phyloP scores from a whole-genome alignment of 73 alveolate genomes.

The Paramecium sonneborni region DNA sequence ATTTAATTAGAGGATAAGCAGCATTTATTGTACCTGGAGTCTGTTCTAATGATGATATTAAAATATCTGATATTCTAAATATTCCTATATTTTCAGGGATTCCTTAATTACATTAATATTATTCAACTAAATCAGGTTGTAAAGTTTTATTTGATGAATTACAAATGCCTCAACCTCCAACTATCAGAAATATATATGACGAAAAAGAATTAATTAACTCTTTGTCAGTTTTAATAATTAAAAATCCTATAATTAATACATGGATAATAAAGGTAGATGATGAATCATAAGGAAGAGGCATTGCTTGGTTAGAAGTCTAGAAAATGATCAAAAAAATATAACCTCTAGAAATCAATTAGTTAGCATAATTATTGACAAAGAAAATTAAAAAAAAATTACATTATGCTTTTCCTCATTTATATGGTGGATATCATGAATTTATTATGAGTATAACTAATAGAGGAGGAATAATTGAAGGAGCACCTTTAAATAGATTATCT shows the following conservation, averaged over 20 bases:
- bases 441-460: slow-evolving; percentile 83
- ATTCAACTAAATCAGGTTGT: slow-evolving; percentile 97
- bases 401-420: slow-evolving; percentile 87
- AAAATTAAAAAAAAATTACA: slow-evolving; percentile 90
- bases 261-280: slow-evolving; percentile 98
- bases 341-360: slow-evolving; percentile 47
- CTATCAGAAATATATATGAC: slow-evolving; percentile 96
- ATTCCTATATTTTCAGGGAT: slow-evolving; percentile 97
- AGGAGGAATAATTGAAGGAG: slow-evolving; percentile 98
- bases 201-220: slow-evolving; percentile 94
- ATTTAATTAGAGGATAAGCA: slow-evolving; percentile 81
- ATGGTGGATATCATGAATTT: slow-evolving; percentile 92
- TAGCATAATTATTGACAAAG: slow-evolving; percentile 80
- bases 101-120: slow-evolving; percentile 87
- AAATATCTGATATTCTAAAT: slow-evolving; percentile 84
- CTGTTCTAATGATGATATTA: slow-evolving; percentile 92
- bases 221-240: slow-evolving; percentile 91
- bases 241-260: slow-evolving; percentile 88
- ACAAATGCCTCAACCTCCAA: slow-evolving; percentile 93
- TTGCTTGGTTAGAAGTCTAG: slow-evolving; percentile 89
- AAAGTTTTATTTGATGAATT: slow-evolving; percentile 92
- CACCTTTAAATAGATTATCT: slow-evolving; percentile 88
- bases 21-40: slow-evolving; percentile 96
- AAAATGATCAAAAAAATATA: slow-evolving; percentile 42
- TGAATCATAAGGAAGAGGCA: slow-evolving; percentile 98